Evolutionary conservation across 2,329 filamentous ascomycete species (phyloP).

Genomic region (Calonectria montana): DNA sequence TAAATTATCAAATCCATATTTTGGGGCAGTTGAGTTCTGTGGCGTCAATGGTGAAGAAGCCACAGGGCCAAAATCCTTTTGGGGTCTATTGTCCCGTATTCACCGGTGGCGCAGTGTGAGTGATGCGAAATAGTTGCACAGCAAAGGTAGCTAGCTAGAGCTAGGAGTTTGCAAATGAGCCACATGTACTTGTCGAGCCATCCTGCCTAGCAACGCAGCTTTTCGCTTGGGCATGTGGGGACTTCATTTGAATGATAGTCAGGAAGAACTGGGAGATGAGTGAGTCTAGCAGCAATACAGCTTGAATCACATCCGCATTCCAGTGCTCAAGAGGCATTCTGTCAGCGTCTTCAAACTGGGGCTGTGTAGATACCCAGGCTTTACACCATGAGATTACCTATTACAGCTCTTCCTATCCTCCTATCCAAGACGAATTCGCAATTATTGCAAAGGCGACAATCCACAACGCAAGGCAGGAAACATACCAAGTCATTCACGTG

Average conservation of each 20-base stretch:
- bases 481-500: conserved; percentile 14
- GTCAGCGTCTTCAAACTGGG: no score
- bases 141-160: neutral
- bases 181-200: neutral
- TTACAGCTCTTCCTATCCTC: neutral
- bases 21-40: no score
- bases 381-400: neutral
- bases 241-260: neutral
- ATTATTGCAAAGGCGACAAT: neutral
- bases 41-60: no score
- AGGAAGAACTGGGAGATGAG: neutral
- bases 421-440: neutral
- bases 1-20: no score
- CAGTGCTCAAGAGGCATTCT: neutral
- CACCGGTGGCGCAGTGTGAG: no score
- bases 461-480: neutral
- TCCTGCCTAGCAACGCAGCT: conserved; percentile 18
- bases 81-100: no score
- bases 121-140: neutral
- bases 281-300: neutral
- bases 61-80: no score
- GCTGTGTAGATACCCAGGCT: neutral
- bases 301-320: neutral
- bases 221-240: neutral
- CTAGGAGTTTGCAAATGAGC: conserved; percentile 2